Conservation (phyloP, 2,329 filamentous ascomycete genomes). For the Cladophialophora psammophila region DNA sequence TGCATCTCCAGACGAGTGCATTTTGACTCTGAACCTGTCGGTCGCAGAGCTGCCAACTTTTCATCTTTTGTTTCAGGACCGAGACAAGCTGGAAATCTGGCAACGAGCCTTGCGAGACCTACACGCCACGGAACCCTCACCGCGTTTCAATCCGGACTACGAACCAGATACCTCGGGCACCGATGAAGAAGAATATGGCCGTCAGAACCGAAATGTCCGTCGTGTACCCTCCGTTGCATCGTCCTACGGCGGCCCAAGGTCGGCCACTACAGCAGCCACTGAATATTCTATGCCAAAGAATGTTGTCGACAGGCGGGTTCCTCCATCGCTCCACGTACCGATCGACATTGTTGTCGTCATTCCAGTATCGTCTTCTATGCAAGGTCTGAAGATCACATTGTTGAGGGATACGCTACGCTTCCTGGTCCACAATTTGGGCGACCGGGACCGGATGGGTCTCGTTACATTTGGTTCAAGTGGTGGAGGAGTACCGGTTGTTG, state of each 20-base stretch:
- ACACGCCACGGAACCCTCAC: conserved; percentile 68
- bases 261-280: conserved; percentile 84
- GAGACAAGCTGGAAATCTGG: conserved; percentile 87
- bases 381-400: conserved; percentile 97
- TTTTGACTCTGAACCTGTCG: conserved; percentile 88
- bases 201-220: conserved; percentile 62
- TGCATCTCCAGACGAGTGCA: conserved; percentile 72
- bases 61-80: conserved; percentile 86
- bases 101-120: conserved; percentile 85
- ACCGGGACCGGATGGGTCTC: conserved; percentile 93
- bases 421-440: conserved; percentile 86
- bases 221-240: conserved; percentile 84
- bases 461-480: conserved; percentile 96
- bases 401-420: conserved; percentile 91
- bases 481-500: conserved; percentile 92
- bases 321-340: conserved; percentile 78
- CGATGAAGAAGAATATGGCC: conserved; percentile 83
- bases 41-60: conserved; percentile 93
- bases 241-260: conserved; percentile 80
- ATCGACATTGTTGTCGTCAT: conserved; percentile 96
- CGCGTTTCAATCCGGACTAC: conserved; percentile 73
- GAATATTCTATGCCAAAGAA: conserved; percentile 81
- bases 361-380: conserved; percentile 97
- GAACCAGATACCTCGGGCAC: conserved; percentile 81
- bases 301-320: conserved; percentile 46